Base-by-base conservation (phyloP, 2,329 filamentous ascomycete species). In the Metarhizium guizhouense region DNA sequence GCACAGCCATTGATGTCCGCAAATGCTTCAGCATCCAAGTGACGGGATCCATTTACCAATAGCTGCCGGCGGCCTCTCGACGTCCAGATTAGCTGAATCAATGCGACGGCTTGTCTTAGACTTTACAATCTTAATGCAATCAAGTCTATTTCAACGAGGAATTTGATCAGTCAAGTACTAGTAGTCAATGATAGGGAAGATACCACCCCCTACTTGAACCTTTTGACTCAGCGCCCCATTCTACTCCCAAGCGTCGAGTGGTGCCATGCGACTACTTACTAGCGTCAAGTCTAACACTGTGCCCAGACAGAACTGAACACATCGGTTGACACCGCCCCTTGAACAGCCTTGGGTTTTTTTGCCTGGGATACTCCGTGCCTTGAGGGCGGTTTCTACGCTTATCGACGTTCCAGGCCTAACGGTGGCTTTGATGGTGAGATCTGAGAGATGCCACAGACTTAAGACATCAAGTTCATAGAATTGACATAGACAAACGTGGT, bases 111-210 rank as follows among this genome's bases (percentile, higher is more conserved):
- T 30, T 58, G 58, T 60, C 58, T 60, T 30, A 58, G 58, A 60
- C 58, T 52, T 60, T 54, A 47, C 53, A 55, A 55, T 56, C 58
- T 58, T 55, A 54, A 53, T 56, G 58, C 54, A 58, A 57, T 52
- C 53, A 58, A 60, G 56, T 58, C 56, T 60, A 60, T 58, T 54
- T 57, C 47, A 30, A 55, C 40, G 29, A 53, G 56, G 56, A 53
- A 57, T 56, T 47, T 49, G 32, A 40, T 42, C 30, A 47, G 20
- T 30, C 7, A 18, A 34, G 40, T 18, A 18, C 30, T 49, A 34
- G 40, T 18, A 18, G 38, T 49, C 52, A 42, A 38, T 32, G 32
- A 34, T 11, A 5, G 42, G 6, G n/a, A 18, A 18, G 42, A 18
- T 16, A 16, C 42, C 42, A 16, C 16, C 18, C 18, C 42, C 42